A percentile compares a stretch with the other conserved stretches of the same genome.
Evolutionary conservation across 495 filamentous ascomycete species (phyloP).

Genomic region (Talaromyces borbonicus): DNA sequence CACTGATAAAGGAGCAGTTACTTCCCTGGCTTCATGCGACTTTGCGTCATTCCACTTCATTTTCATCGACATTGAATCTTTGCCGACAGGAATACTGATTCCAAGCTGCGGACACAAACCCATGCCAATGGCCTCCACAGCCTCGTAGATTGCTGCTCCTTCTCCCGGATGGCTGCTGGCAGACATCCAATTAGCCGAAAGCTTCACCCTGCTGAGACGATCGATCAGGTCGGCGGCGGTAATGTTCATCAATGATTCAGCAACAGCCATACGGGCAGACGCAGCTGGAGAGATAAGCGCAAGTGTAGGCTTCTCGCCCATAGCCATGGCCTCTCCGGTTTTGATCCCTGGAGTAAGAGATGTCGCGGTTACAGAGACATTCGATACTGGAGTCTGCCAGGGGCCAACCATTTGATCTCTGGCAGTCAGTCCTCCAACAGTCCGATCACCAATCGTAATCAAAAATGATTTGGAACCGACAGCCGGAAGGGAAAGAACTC

Average conservation of each 20-base stretch:
- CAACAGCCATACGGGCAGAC: conserved; percentile 95
- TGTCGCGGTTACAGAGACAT: conserved; percentile 84
- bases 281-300: conserved; percentile 86
- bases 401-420: conserved; percentile 94
- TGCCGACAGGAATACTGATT: conserved; percentile 89
- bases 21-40: conserved; percentile 60
- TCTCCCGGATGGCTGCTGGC: conserved; percentile 89
- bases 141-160: conserved; percentile 88
- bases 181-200: conserved; percentile 99
- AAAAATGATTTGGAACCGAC: conserved; percentile 95
- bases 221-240: conserved; percentile 76
- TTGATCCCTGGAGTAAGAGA: conserved; percentile 60
- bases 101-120: conserved; percentile 77
- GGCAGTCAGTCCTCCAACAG: conserved; percentile 78
- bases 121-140: conserved; percentile 85
- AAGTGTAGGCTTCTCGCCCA: conserved; percentile 87
- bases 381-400: conserved; percentile 92
- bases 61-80: conserved; percentile 99
- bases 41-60: conserved; percentile 81
- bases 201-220: conserved; percentile 63
- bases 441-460: conserved; percentile 91
- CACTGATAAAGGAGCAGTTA: conserved; percentile 83
- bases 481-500: conserved; percentile 74
- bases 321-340: conserved; percentile 92
- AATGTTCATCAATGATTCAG: conserved; percentile 86